A percentile compares a stretch with the other conserved stretches of the same genome.
Conservation (phyloP, 768 basidiomycete genomes). For the Agaricus blazei region DNA sequence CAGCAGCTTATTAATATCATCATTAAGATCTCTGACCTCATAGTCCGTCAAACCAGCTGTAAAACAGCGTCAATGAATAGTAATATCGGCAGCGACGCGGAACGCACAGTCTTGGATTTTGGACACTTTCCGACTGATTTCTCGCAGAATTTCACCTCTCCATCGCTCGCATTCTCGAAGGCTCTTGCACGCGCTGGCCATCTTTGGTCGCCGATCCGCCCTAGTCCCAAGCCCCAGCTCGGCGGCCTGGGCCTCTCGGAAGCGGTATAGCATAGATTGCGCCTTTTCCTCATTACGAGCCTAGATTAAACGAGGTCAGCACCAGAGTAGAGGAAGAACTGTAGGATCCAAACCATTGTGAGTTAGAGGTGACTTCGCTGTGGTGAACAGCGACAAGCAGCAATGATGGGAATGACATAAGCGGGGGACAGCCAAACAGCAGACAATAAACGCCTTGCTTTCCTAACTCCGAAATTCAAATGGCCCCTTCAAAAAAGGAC, state of each 20-base stretch:
- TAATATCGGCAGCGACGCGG: too few relatives aligned
- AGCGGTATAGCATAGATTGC: conserved; percentile 91
- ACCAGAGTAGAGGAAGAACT: background rate
- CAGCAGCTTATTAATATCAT: conserved; percentile 95
- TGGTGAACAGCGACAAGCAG: background rate
- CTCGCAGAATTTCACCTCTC: conserved; percentile 91
- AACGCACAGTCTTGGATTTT: conserved; percentile 92
- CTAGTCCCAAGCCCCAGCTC: conserved; percentile 90
- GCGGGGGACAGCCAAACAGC: background rate
- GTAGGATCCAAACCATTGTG: conserved; percentile 11
- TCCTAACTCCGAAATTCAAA: conserved; percentile 1
- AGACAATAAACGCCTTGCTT: background rate
- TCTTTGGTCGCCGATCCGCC: conserved; percentile 79
- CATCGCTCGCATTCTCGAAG: conserved; percentile 91
- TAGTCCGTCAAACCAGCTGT: conserved; percentile 91
- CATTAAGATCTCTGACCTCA: conserved; percentile 92
- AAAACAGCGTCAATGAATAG: background rate
- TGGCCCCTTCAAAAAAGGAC: conserved; percentile 22
- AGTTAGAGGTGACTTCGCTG: background rate
- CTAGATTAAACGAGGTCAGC: conserved; percentile 28
- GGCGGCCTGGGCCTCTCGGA: conserved; percentile 93
- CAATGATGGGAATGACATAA: background rate
- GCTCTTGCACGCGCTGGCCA: conserved; percentile 91
- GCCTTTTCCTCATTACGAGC: conserved; percentile 99
- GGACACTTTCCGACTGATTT: conserved; percentile 94